Evolutionary conservation across 805 yeast species (phyloP), one percentile per base, ranked within the genome.

Genomic region (Kodamaea fukazawae): DNA sequence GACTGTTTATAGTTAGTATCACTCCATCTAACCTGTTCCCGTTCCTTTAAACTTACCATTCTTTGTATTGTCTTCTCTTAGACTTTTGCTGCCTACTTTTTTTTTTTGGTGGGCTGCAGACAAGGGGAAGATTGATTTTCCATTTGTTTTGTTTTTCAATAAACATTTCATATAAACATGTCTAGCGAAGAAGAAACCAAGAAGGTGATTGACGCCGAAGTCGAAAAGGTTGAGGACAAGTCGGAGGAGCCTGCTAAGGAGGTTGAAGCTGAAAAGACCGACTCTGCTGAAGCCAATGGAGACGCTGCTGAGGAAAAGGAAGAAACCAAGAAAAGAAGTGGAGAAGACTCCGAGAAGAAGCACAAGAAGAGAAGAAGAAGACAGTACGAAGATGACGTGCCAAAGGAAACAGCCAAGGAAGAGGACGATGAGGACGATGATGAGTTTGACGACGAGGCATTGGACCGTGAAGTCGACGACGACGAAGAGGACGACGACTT

Each of bases 401-500:
- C 81, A n/a, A 58, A 63, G 46, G 70, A 65, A 35, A 32, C 44
- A 30, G 42, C 49, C 30, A 66, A 65, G 12, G 65, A 63, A 23
- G 78, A 75, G 44, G 73, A 70, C 3, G 72, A 61, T 4, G 76
- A 64, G 9, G 73, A 63, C 4, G 64, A 57, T 7, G 74, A 70
- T 6, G 73, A 70, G 1, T 79, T 73, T 3, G 76, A 66, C 17
- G 76, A 67, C 14, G 77, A 65, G 34, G 62, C 56, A 10, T 69
- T 76, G 46, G 81, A 73, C 30, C 77, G 76, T 44, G 55, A 72
- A 4, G 78, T 69, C 23, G 81, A 73, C 26, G 88, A 78, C 14
- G 86, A 79, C 11, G 80, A 73, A 14, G 89, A 79, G 16, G 93
- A 85, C 26, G 95, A 86, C 51, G 91, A 84, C 52, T 69, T 87